phyloP scores from a whole-genome alignment of 192 early-diverging fungal species.

The Linnemannia schmuckeri region DNA sequence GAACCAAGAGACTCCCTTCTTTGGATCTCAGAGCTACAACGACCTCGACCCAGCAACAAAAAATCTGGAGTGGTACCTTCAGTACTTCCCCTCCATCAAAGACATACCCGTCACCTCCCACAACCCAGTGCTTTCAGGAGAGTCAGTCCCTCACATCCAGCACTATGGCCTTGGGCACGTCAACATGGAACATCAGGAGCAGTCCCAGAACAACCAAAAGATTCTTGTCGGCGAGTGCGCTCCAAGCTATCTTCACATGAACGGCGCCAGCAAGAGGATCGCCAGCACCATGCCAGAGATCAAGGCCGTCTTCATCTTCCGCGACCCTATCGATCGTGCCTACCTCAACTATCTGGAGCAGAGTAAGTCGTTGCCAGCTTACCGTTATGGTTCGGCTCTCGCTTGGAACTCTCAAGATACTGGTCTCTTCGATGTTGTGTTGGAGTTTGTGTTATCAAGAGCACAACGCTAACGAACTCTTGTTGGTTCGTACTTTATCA shows the following conservation, averaged over 20 bases:
- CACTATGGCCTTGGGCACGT: constrained; percentile 51
- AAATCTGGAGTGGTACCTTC: constrained; percentile 54
- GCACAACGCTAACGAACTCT: not conserved
- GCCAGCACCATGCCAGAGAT: constrained; percentile 61
- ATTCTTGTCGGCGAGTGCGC: constrained; percentile 53
- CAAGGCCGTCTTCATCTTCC: constrained; percentile 64
- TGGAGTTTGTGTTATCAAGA: not conserved
- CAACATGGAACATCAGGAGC: constrained; percentile 52
- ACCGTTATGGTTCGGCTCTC: not conserved
- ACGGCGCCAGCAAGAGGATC: constrained; percentile 59
- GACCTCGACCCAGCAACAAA: constrained; percentile 50
- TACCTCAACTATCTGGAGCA: constrained; percentile 63
- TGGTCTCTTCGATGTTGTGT: not conserved
- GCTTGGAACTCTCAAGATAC: not conserved
- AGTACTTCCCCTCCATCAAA: constrained; percentile 56
- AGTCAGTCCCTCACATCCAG: constrained; percentile 52
- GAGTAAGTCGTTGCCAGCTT: constrained; percentile 15
- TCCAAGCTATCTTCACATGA: constrained; percentile 48
- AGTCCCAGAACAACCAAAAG: constrained; percentile 34
- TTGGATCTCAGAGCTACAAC: constrained; percentile 49
- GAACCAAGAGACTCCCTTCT: constrained; percentile 41
- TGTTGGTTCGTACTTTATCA: not conserved
- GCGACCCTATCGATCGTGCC: constrained; percentile 66
- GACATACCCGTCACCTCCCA: constrained; percentile 44
- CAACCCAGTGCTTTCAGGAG: constrained; percentile 49